Conservation (phyloP, 345 rosid species). For the Ceriops decandra region DNA sequence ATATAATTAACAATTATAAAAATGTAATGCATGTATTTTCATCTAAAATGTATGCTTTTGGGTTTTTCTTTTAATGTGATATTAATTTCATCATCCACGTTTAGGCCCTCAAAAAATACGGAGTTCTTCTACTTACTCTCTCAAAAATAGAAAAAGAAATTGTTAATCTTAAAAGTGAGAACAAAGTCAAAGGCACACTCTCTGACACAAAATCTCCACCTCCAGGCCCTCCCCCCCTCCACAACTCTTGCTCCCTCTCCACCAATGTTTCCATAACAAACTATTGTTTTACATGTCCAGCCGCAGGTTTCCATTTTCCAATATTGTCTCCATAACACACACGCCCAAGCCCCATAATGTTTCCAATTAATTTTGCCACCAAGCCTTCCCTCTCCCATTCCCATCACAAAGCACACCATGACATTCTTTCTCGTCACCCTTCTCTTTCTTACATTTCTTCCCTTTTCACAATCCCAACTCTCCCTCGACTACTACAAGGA, state of each 20-base stretch:
- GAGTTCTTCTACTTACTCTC: no score
- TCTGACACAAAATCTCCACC: constrained; percentile 8
- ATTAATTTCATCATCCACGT: no score
- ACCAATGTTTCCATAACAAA: no score
- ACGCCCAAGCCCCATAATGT: background rate
- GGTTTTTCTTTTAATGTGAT: no score
- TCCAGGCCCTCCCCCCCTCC: constrained; percentile 35
- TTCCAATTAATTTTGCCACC: background rate
- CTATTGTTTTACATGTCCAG: background rate
- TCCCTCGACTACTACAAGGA: constrained; percentile 12
- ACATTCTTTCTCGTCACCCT: background rate
- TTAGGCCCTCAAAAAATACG: no score
- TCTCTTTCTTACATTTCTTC: background rate
- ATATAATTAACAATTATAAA: no score
- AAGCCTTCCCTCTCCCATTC: background rate
- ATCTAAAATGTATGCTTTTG: no score
- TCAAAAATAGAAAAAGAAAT: no score
- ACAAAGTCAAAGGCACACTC: background rate
- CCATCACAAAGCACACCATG: constrained; percentile 4
- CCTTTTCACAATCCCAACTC: background rate
- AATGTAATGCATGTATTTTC: no score
- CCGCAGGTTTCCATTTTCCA: background rate
- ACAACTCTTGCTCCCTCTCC: background rate
- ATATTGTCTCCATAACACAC: background rate
- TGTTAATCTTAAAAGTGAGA: background rate